phyloP scores from a whole-genome alignment of 2,329 filamentous ascomycete genomes.

The Knoxdaviesia proteae region DNA sequence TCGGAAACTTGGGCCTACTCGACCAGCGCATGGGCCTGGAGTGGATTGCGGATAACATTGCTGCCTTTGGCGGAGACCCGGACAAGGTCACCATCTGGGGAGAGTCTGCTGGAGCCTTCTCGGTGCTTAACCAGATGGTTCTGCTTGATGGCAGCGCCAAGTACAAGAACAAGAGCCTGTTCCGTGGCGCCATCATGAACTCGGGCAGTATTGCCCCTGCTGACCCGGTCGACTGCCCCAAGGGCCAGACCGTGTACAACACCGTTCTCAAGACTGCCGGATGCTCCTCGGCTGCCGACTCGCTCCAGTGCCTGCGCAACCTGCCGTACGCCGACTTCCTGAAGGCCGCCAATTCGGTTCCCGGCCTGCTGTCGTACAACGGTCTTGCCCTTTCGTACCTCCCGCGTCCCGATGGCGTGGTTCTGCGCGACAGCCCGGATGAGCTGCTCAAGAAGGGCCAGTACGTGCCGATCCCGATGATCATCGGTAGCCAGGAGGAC shows the following conservation, averaged over 20 bases:
- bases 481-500: constrained; percentile 43
- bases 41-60: constrained; percentile 45
- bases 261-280: constrained; percentile 27
- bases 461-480: constrained; percentile 38
- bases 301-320: constrained; percentile 31
- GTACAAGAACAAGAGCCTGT: constrained; percentile 42
- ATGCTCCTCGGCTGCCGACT: constrained; percentile 26
- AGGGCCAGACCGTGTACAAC: constrained; percentile 35
- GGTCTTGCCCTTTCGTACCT: constrained; percentile 40
- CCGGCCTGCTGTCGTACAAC: constrained; percentile 31
- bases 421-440: constrained; percentile 32
- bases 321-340: constrained; percentile 29
- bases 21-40: constrained; percentile 39
- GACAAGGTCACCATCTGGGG: constrained; percentile 45
- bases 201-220: constrained; percentile 29
- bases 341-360: constrained; percentile 35
- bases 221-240: constrained; percentile 29
- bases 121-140: constrained; percentile 39
- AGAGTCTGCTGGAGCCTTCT: constrained; percentile 36
- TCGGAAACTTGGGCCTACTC: constrained; percentile 35
- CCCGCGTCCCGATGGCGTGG: constrained; percentile 35
- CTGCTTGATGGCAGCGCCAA: constrained; percentile 39
- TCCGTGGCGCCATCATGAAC: constrained; percentile 45
- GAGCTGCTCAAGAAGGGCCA: constrained; percentile 21
- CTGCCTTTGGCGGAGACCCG: constrained; percentile 43